Base-by-base conservation (phyloP, 805 yeast species). In the Ogataea haglerorum region DNA sequence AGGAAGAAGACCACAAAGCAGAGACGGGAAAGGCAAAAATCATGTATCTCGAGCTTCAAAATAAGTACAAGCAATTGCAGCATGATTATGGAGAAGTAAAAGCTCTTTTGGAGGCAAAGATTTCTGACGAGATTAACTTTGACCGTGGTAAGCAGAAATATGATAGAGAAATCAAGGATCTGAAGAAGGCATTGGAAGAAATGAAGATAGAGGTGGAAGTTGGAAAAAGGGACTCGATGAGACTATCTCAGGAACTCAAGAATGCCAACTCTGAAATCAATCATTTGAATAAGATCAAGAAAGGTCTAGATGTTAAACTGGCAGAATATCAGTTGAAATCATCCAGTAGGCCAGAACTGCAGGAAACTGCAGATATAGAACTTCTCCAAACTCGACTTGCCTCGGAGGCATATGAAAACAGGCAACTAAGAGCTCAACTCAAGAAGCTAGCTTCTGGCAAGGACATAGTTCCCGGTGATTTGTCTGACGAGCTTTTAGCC, bases 341-440 rank as follows among this genome's bases (percentile, higher is more conserved):
- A 5, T 52, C 62, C 7, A 51, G 52, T 14, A 55, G 52, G 41
- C 54, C 61, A 13, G 51, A 43, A 12, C 13, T 42, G 30, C 42
- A 42, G 2, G 32, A 45, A 5, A 58, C 43, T 43, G 57, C 82
- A 32, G 87, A 82, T 44, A 53, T 82, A 37, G 70, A 72, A 23
- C 63, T 82, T 50, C 60, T 85, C 10, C 83, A 81, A 48, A 74
- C 81, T 2, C 70, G 85, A 50, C 57, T 80, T n/a, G 81, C 83
- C 2, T 70, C 82, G n/a, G 82, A 79, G 36, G 69, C 80, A 6
- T 75, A 76, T 46, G 83, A 78, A 40, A 75, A 72, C 44, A 78
- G 75, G 52, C 75, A 64, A 36, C 54, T 69, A 46, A 68, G 62
- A 32, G 70, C 73, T 10, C 70, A 69, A 31, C 38, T 76, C 4